phyloP scores from a whole-genome alignment of 805 yeast genomes.

The Metschnikowia kunwiensis region DNA sequence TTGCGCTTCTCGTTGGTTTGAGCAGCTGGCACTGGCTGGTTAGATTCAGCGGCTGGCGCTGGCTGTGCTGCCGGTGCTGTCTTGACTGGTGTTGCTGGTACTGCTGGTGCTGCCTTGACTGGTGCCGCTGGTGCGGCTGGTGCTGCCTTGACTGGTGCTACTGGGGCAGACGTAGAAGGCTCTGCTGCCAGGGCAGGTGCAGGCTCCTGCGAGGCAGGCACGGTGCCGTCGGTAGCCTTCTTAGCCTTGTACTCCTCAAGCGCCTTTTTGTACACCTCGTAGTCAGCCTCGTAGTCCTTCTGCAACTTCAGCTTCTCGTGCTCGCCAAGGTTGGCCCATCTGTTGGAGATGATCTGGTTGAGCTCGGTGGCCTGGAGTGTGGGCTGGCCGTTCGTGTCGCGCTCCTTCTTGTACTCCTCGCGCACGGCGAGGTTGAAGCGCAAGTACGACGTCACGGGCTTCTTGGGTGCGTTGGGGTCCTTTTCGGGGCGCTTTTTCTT shows the following conservation, averaged over 20 bases:
- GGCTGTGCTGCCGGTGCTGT: background rate
- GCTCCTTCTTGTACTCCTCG: conserved; percentile 65
- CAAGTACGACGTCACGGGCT: conserved; percentile 86
- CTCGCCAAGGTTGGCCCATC: conserved; percentile 74
- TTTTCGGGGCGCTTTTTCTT: conserved; percentile 51
- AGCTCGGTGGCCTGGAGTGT: conserved; percentile 72
- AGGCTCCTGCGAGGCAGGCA: conserved; percentile 1
- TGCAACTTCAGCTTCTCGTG: conserved; percentile 71
- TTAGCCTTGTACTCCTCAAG: conserved; percentile 35
- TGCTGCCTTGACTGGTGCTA: background rate
- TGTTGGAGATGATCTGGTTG: conserved; percentile 71
- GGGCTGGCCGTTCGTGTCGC: conserved; percentile 54
- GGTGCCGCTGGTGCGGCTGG: background rate
- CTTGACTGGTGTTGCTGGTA: background rate
- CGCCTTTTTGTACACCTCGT: conserved; percentile 32
- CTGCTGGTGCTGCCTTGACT: background rate
- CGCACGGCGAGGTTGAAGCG: conserved; percentile 71
- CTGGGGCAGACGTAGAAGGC: background rate
- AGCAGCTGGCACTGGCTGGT: conserved; percentile 1
- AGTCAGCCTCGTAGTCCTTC: conserved; percentile 49
- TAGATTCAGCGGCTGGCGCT: background rate
- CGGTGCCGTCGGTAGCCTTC: conserved; percentile 18
- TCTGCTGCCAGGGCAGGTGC: background rate
- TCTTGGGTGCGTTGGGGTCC: conserved; percentile 95
- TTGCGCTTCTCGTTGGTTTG: conserved; percentile 8